Base-by-base conservation (phyloP, 2,329 filamentous ascomycete species). In the Penicillium decumbens region DNA sequence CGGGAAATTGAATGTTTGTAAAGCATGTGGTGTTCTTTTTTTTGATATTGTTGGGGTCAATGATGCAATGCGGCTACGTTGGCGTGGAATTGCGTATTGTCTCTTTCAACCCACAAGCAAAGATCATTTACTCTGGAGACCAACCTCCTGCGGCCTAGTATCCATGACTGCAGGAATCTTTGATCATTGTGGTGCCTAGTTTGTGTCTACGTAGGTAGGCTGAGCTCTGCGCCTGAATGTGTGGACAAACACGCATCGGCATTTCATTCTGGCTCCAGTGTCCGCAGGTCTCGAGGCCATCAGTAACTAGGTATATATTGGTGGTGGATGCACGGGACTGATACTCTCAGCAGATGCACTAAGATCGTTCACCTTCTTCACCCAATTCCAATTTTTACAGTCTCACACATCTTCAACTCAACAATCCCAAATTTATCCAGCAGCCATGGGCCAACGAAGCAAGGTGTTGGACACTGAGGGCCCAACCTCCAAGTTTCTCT, bases 401-500 rank as follows among this genome's bases (percentile, higher is more conserved):
- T 9, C 8, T 37, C 33, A 37, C 7, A 33, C 12, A 2, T 4
- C 9, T 37, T 37, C 2, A 3, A 1, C 3, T 20, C 9, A 37
- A 1, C 33, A 20, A 3, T 20, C 20, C 18, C 33, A 20, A 20
- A 9, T 2, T 8, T 37, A 37, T 1, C 7, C 7, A 12, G 15
- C 20, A 28, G 45, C 40, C 35, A 69, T 69, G 66, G 61, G 68
- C 25, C 66, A 72, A 51, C 70, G 71, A 48, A 66, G 61, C 49
- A 74, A 73, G 48, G 69, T 69, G 7, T 66, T 77, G 69, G 70
- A 75, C 25, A 75, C 70, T 5, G 78, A 80, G 53, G 72, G 67
- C 44, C 72, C 75, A 42, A 78, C 73, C 15, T 71, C 72, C 29
- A 75, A 74, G 33, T 78, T 81, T 50, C 68, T 80, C n/a, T 80